Base-by-base conservation (phyloP, 805 yeast genomes). In the Blastobotrys parvus region DNA sequence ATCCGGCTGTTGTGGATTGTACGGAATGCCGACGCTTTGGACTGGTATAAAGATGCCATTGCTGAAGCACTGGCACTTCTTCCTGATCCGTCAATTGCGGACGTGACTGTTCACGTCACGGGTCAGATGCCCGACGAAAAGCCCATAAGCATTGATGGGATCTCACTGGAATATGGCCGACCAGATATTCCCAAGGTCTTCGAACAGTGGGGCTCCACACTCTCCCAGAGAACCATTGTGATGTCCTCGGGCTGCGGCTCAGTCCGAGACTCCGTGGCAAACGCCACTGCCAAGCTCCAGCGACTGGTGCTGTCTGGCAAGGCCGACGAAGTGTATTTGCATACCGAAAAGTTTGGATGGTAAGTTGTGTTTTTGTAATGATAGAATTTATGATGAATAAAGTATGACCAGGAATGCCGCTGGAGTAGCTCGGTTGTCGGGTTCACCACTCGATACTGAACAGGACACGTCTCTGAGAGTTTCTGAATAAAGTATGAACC, bases 1-100 rank as follows among this genome's bases (percentile, higher is more conserved):
- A 34, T 50, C 21, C 33, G 39, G 17, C 34, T 49, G 7, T 27
- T 48, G 22, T 50, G 54, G 54, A 38, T 40, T 6, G 38, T 50
- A 15, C 44, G 47, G 11, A 36, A 36, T 25, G 5, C 13, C 3
- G 40, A 16, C 10, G 22, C 42, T 5, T 25, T 45, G 11, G 44
- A 43, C 20, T 45, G 49, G 49, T 44, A 45, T 27, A 15, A 35
- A 7, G 32, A 45, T 2, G 48, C 41, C 20, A 37, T 50, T 16
- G 20, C 8, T 2, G 31, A 35, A 13, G 44, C 41, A 2, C 29
- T 44, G 18, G 43, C 22, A 13, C 29, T 31, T 25, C 15, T 39
- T 6, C 36, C 36, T 18, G 35, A 30, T 3, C 21, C 23, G 16
- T 8, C 22, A 8, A 16, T 17, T 19, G 25, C 29, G 8, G 32